Conservation (phyloP, 2,329 filamentous ascomycete species). For the Clonostachys rosea region DNA sequence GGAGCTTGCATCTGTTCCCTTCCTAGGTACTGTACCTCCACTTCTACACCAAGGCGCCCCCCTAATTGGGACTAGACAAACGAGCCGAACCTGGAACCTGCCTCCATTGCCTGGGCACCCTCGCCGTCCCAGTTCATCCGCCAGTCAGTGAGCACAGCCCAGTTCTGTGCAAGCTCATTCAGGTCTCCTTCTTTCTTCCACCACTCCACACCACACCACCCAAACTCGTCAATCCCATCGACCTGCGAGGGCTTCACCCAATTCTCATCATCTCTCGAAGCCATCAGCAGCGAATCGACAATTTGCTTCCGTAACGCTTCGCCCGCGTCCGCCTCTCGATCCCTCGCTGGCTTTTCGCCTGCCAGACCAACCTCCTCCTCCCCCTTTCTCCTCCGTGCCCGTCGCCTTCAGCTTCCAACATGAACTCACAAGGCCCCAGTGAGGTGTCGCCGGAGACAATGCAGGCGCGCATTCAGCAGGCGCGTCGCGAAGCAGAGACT, state of each 20-base stretch:
- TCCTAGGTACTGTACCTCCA: no score
- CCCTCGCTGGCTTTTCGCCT: constrained; percentile 4
- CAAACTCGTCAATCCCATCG: not conserved
- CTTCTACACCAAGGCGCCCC: no score
- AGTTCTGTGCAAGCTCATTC: not conserved
- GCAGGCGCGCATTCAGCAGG: constrained; percentile 89
- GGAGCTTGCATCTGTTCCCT: no score
- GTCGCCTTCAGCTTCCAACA: constrained; percentile 23
- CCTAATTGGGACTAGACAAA: not conserved
- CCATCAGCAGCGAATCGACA: not conserved
- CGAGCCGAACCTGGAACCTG: not conserved
- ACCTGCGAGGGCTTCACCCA: not conserved
- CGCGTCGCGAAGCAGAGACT: constrained; percentile 94
- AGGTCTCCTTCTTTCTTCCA: not conserved
- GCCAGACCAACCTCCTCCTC: not conserved
- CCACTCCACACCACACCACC: not conserved
- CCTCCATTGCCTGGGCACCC: not conserved
- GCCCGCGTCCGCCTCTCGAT: not conserved
- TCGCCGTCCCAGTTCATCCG: not conserved
- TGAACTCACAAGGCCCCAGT: constrained; percentile 53
- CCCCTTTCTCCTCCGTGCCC: constrained; percentile 2
- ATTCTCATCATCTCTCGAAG: not conserved
- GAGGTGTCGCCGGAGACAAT: constrained; percentile 72
- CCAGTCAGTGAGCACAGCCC: not conserved
- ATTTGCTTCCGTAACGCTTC: not conserved